phyloP scores from a whole-genome alignment of 2,329 filamentous ascomycete species.

The Paraconiothyrium brasiliense region DNA sequence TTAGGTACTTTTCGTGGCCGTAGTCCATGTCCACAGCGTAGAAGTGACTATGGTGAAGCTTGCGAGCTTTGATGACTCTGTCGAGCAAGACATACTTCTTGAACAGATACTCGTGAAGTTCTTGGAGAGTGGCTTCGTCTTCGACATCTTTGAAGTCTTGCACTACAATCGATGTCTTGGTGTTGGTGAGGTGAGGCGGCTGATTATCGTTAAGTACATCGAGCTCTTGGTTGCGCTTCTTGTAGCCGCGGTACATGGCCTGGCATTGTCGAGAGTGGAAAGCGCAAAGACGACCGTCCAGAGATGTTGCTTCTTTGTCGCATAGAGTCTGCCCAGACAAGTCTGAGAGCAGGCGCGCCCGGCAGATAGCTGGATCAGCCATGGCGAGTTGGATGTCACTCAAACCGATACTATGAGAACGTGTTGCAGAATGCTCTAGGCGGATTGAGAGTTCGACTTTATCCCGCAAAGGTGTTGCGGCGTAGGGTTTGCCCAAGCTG shows the following conservation, averaged over 20 bases:
- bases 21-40: conserved; percentile 56
- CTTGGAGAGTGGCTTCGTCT: conserved; percentile 49
- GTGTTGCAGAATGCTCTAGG: neutral
- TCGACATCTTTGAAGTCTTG: conserved; percentile 52
- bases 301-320: conserved; percentile 33
- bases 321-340: conserved; percentile 32
- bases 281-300: conserved; percentile 34
- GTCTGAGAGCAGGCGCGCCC: conserved; percentile 34
- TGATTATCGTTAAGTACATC: conserved; percentile 48
- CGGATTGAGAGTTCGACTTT: neutral
- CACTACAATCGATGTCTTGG: conserved; percentile 50
- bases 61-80: conserved; percentile 54
- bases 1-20: conserved; percentile 55
- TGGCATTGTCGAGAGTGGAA: conserved; percentile 39
- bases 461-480: neutral
- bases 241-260: conserved; percentile 60
- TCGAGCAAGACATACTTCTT: conserved; percentile 50
- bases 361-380: conserved; percentile 23
- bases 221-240: conserved; percentile 57
- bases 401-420: neutral
- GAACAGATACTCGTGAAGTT: conserved; percentile 56
- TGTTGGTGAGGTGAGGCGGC: conserved; percentile 51
- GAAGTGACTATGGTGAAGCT: conserved; percentile 55
- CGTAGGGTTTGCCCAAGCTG: neutral
- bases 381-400: conserved; percentile 6